Percentiles rank a stretch among this genome's conserved stretches.
Conservation (phyloP, 2,329 filamentous ascomycete species). For the Cytospora mali region DNA sequence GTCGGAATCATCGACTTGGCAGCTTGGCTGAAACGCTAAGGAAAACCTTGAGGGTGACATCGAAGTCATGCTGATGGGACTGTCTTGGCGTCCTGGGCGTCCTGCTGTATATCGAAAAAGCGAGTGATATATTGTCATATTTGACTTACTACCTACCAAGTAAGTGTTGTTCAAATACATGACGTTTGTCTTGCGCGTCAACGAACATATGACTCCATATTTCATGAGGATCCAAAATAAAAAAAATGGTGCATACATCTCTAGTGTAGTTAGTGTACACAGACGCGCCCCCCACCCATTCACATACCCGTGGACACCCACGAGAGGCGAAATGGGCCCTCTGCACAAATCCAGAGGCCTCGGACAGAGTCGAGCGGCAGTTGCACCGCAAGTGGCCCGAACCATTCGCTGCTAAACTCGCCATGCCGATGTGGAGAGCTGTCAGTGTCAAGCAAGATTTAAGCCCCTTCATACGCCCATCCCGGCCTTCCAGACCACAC, state of each 20-base stretch:
- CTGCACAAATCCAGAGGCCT: background rate
- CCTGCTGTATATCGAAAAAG: background rate
- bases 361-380: background rate
- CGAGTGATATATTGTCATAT: background rate
- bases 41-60: background rate
- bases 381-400: background rate
- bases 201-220: background rate
- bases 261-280: too few species aligned
- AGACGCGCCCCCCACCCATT: too few species aligned
- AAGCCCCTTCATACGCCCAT: too few species aligned
- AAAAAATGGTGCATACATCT: too few species aligned
- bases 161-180: background rate
- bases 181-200: background rate
- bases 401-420: background rate
- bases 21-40: background rate
- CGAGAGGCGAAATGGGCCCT: background rate
- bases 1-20: background rate
- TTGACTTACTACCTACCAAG: background rate
- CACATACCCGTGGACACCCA: too few species aligned
- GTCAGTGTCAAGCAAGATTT: slow-evolving; percentile 1
- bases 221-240: background rate
- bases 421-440: background rate
- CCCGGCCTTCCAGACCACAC: too few species aligned
- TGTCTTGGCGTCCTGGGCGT: background rate
- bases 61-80: background rate